Evolutionary conservation across 1,284 basidiomycete species (phyloP).

Genomic region (Puccinia triticina): DNA sequence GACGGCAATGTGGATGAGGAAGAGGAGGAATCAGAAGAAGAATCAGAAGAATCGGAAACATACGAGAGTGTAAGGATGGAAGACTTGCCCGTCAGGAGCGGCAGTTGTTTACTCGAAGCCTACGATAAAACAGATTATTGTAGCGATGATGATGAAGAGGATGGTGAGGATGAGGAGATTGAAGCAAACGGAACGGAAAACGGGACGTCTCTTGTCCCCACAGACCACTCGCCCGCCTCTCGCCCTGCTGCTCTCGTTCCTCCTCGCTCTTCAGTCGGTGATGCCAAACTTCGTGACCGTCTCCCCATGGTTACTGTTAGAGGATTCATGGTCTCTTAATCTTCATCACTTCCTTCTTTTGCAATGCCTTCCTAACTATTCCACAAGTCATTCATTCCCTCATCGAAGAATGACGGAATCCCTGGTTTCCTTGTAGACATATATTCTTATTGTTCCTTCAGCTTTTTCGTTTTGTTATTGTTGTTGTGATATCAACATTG

Average conservation of each 20-base stretch:
- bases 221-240: not conserved
- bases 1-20: not conserved
- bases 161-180: not conserved
- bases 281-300: not conserved
- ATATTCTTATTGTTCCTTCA: no score
- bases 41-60: not conserved
- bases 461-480: no score
- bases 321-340: conserved; percentile 40
- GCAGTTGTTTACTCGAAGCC: conserved; percentile 48
- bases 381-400: no score
- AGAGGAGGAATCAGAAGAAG: conserved; percentile 6
- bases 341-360: not conserved
- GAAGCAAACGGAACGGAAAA: not conserved
- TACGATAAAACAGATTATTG: conserved; percentile 50
- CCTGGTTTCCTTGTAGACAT: no score
- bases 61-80: conserved; percentile 18
- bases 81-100: conserved; percentile 39
- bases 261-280: not conserved
- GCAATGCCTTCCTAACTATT: not conserved
- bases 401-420: not conserved
- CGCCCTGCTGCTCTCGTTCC: not conserved
- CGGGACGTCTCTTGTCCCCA: not conserved
- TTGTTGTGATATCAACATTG: no score
- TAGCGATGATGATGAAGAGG: conserved; percentile 40
- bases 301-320: conserved; percentile 22